These are phyloP conservation scores for Verticillium nubilum DNA, from an alignment of 2,329 filamentous ascomycete species.

Conservation along the genomic window DNA sequence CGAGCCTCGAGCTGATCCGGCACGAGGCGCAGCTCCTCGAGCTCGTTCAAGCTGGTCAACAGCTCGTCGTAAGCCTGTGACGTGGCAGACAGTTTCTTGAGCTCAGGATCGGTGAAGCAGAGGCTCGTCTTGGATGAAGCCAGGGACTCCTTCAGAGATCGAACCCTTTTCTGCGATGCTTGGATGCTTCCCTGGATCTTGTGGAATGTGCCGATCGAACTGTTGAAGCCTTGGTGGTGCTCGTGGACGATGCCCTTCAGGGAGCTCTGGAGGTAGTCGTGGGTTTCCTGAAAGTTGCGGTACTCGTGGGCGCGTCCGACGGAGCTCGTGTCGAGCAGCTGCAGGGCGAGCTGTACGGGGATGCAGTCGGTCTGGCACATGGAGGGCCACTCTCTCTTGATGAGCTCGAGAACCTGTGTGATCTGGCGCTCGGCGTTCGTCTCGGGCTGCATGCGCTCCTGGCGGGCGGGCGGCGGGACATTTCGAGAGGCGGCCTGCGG, in stretches of 20 bases:
- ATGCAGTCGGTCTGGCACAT: slow-evolving; percentile 87
- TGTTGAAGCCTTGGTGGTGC: slow-evolving; percentile 98
- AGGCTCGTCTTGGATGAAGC: slow-evolving; percentile 74
- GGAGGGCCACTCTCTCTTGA: slow-evolving; percentile 84
- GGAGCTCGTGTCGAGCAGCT: slow-evolving; percentile 90
- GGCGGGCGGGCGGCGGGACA: slow-evolving; percentile 17
- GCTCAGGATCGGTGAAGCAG: slow-evolving; percentile 79
- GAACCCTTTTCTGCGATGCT: slow-evolving; percentile 78
- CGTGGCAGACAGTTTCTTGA: slow-evolving; percentile 81
- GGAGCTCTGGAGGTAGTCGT: slow-evolving; percentile 84
- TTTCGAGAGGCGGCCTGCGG: slow-evolving; percentile 20
- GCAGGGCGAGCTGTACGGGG: slow-evolving; percentile 89
- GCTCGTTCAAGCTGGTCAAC: slow-evolving; percentile 73
- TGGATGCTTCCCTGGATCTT: slow-evolving; percentile 95
- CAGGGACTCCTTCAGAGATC: slow-evolving; percentile 77
- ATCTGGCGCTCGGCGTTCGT: slow-evolving; percentile 53
- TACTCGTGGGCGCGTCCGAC: slow-evolving; percentile 88
- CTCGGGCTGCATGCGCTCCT: slow-evolving; percentile 25
- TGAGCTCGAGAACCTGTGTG: slow-evolving; percentile 67
- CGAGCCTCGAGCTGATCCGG: slow-evolving; percentile 90
- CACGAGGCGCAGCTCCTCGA: slow-evolving; percentile 83
- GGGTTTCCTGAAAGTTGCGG: slow-evolving; percentile 74
- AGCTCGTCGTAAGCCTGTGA: slow-evolving; percentile 90
- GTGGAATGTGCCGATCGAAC: slow-evolving; percentile 97
- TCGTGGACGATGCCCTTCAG: slow-evolving; percentile 96